Evolutionary conservation across 202 grass and related monocot genomes (phyloP).

Genomic region (Miscanthus sacchariflorus): DNA sequence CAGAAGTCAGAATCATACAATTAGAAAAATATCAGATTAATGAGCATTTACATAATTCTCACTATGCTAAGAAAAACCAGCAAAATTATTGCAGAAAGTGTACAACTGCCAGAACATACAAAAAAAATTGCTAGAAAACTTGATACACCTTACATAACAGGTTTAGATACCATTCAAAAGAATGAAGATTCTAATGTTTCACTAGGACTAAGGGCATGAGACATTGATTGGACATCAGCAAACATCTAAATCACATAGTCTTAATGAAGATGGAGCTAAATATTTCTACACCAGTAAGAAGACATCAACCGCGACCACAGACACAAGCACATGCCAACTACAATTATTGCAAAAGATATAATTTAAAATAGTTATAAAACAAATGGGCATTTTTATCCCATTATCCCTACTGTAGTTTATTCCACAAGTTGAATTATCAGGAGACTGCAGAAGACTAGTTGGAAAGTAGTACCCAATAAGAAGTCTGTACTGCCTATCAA

Average conservation of each 20-base stretch:
- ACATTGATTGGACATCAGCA: background rate
- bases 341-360: background rate
- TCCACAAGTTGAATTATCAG: background rate
- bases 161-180: too few relatives aligned
- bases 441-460: background rate
- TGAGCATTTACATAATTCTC: constrained; percentile 13
- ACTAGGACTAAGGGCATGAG: background rate
- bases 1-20: background rate
- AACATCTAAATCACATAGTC: background rate
- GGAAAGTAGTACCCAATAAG: background rate
- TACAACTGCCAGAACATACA: constrained; percentile 17
- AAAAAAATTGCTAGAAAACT: background rate
- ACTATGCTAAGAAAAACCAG: constrained; percentile 18
- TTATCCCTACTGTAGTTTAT: background rate
- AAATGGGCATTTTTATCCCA: background rate
- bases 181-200: constrained; percentile 13
- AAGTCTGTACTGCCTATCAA: background rate
- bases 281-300: background rate
- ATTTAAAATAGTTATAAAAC: background rate
- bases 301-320: background rate
- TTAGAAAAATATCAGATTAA: background rate
- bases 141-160: too few relatives aligned
- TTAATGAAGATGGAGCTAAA: too few relatives aligned
- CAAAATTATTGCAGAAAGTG: constrained; percentile 17
- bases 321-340: background rate